Evolutionary conservation across 2,329 filamentous ascomycete species (phyloP), one percentile per base, ranked within the genome.

Genomic region (Epichloe brachyelytri): DNA sequence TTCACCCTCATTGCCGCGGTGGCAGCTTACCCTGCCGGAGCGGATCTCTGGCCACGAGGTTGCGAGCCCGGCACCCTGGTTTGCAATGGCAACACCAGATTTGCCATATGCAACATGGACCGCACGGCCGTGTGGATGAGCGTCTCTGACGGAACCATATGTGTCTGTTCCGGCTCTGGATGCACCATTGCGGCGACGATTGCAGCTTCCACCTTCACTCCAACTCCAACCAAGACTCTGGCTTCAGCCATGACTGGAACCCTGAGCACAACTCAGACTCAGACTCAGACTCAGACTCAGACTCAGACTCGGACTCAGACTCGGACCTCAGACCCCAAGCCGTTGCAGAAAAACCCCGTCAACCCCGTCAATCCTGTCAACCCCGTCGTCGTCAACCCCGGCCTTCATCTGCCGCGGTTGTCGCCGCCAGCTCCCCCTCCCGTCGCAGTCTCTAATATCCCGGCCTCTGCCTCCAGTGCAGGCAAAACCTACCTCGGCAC

Each of bases 81-180:
- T 14, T 51, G 50, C 45, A 38, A 51, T n/a, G 50, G 50, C 39
- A 34, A 7, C 33, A 17, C 10, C 19, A 15, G n/a, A 45, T 51
- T 51, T 34, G 50, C 36, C 11, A 17, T 51, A 10, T 51, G 50
- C 50, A 17, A 44, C 33, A 6, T 36, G 4, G 33, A 44, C 40
- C 8, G 14, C 39, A 3, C 11, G 45, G 14, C n/a, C 6, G 4
- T 4, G 1, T 51, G 50, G 50, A 51, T 51, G 44, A 12, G 11
- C 7, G 50, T 51, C 30, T 5, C 50, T 5, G 45, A 30, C 2
- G 50, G 50, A 15, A 51, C 50, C 19, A 7, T 34, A 15, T 51
- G 50, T 33, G 12, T 41, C 15, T 51, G 50, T 12, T 20, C 30
- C 7, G 50, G 45, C 39, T 36, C 39, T 15, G 10, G 6, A 3